These are phyloP conservation scores for Colletotrichum sp. DNA, from an alignment of 2,329 filamentous ascomycete species.

Conservation along the genomic window DNA sequence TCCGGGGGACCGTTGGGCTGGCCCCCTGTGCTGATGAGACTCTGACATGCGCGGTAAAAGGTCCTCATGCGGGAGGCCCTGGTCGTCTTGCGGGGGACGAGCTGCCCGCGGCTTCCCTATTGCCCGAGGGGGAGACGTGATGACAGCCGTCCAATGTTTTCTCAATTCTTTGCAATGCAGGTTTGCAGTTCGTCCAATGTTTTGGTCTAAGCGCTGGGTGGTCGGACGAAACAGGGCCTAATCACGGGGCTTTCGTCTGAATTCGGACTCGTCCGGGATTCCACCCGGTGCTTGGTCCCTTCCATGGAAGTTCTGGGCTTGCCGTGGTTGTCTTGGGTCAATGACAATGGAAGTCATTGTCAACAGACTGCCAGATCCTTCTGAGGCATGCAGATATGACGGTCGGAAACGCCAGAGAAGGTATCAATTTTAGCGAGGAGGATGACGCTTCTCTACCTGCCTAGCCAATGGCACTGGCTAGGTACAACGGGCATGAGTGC, in stretches of 20 bases:
- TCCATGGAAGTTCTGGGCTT: neutral
- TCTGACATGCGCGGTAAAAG: conserved; percentile 1
- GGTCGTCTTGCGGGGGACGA: neutral
- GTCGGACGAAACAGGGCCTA: neutral
- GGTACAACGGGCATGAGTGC: neutral
- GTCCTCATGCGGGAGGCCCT: neutral
- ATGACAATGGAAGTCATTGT: neutral
- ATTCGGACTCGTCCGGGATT: neutral
- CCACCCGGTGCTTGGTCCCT: neutral
- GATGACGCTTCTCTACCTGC: neutral
- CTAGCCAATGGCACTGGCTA: neutral
- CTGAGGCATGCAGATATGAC: neutral
- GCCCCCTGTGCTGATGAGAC: conserved; percentile 8
- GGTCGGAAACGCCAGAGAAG: neutral
- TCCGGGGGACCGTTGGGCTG: neutral
- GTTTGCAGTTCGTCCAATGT: neutral
- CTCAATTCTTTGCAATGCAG: neutral
- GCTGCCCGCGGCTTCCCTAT: neutral
- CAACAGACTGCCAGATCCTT: neutral
- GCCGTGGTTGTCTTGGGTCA: neutral
- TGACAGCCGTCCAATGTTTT: neutral
- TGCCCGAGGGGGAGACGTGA: neutral
- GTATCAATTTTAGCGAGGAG: neutral
- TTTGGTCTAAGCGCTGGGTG: neutral
- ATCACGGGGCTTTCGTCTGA: neutral